phyloP scores from a whole-genome alignment of 345 rosid genomes.

The Leavenworthia alabamica region DNA sequence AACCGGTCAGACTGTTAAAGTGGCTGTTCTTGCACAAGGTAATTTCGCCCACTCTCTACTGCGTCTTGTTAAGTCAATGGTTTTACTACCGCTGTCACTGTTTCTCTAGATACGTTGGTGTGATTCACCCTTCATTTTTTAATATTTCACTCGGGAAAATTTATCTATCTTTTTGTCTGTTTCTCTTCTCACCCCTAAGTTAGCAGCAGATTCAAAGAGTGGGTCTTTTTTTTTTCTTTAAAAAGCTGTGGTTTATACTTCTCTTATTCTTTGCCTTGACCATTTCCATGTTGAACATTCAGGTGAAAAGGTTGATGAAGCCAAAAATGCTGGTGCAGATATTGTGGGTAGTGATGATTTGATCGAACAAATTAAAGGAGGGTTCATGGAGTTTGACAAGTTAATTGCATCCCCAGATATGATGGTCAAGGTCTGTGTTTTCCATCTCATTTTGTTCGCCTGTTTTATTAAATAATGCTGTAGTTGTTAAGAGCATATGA shows the following conservation, averaged over 20 bases:
- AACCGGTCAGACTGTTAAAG: slow-evolving; percentile 85
- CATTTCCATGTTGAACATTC: slow-evolving; percentile 12
- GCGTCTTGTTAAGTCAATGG: neutral
- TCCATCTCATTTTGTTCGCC: slow-evolving; percentile 6
- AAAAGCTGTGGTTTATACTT: neutral
- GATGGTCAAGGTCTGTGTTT: slow-evolving; percentile 89
- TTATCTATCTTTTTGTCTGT: neutral
- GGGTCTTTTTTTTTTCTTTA: neutral
- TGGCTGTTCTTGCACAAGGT: slow-evolving; percentile 99
- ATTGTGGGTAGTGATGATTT: slow-evolving; percentile 94
- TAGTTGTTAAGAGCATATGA: neutral
- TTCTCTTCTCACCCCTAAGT: neutral
- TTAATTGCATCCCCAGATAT: slow-evolving; percentile 97
- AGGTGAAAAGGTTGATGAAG: slow-evolving; percentile 98
- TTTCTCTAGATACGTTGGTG: neutral
- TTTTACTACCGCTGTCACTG: neutral
- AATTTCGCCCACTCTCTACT: slow-evolving; percentile 4
- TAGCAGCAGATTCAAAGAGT: neutral
- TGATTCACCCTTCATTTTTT: neutral
- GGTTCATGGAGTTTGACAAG: slow-evolving; percentile 96
- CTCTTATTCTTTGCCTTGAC: neutral
- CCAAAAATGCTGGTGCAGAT: slow-evolving; percentile 97
- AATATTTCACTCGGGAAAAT: neutral
- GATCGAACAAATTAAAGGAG: slow-evolving; percentile 85
- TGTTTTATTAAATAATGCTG: neutral